Evolutionary conservation across 2,329 filamentous ascomycete genomes (phyloP).

Genomic region (Sclerotinia glacialis): DNA sequence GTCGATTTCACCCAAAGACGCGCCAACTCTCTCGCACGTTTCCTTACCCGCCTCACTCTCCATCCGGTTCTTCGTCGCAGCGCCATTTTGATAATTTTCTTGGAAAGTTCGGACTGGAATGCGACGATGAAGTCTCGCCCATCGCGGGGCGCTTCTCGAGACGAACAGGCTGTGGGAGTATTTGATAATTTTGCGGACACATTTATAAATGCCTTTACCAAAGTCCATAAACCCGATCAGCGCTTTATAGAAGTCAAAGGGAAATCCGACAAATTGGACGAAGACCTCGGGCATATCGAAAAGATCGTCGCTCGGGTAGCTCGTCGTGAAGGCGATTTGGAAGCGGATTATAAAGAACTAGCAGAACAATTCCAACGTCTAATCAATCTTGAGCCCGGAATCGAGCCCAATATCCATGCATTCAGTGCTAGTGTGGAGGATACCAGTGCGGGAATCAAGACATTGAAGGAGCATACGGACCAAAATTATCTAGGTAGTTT

Average conservation of each 20-base stretch:
- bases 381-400: constrained; percentile 80
- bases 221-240: constrained; percentile 91
- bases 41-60: constrained; percentile 79
- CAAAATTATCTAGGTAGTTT: constrained; percentile 92
- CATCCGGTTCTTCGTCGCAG: constrained; percentile 87
- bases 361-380: constrained; percentile 95
- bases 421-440: constrained; percentile 87
- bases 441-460: constrained; percentile 72
- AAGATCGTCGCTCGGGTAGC: constrained; percentile 93
- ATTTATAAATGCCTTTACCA: constrained; percentile 95
- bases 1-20: constrained; percentile 86
- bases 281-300: constrained; percentile 88
- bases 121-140: constrained; percentile 83
- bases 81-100: constrained; percentile 78
- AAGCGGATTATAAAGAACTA: constrained; percentile 83
- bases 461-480: constrained; percentile 87
- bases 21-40: constrained; percentile 86
- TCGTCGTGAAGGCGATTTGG: constrained; percentile 81
- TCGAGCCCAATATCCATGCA: constrained; percentile 76
- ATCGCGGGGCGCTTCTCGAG: constrained; percentile 59
- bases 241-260: constrained; percentile 94
- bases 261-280: constrained; percentile 87
- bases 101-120: constrained; percentile 95
- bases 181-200: constrained; percentile 96
- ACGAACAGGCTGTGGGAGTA: constrained; percentile 61